Percentiles rank a stretch among this genome's conserved stretches.
Conservation (phyloP, 139 green algal species). For the Chlamydomonas incerta region DNA sequence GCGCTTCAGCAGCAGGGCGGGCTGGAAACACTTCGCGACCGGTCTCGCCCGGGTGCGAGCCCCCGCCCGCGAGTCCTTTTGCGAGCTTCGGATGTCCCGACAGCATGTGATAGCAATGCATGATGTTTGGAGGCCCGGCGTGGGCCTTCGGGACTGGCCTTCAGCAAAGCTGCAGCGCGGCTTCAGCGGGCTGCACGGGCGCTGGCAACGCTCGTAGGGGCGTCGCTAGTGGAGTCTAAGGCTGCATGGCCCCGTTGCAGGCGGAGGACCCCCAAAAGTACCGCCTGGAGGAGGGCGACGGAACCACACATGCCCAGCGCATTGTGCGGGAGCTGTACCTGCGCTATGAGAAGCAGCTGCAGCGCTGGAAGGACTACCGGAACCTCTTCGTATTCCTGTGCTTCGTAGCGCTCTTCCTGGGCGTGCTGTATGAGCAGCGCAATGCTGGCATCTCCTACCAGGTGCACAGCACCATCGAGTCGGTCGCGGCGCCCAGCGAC, state of each 20-base stretch:
- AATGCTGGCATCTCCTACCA: constrained; percentile 72
- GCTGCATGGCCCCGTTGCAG: not conserved
- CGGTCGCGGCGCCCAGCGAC: constrained; percentile 59
- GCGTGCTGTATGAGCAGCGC: constrained; percentile 79
- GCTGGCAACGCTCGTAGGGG: no score
- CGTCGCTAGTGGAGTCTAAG: no score
- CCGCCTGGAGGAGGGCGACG: constrained; percentile 49
- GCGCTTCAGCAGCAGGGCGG: constrained; percentile 9
- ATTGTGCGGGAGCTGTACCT: constrained; percentile 74
- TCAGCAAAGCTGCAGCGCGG: no score
- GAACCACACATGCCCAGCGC: constrained; percentile 56
- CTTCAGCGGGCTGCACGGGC: no score
- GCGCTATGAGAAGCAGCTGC: constrained; percentile 72
- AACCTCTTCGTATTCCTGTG: constrained; percentile 78
- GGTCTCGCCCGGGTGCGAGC: no score
- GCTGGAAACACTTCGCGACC: not conserved
- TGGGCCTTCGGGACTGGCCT: no score
- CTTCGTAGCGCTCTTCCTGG: constrained; percentile 78
- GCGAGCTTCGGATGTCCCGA: no score
- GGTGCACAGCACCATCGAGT: constrained; percentile 64
- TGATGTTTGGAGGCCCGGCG: no score
- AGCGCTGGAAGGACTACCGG: constrained; percentile 78
- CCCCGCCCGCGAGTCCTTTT: no score
- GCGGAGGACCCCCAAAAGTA: constrained; percentile 28
- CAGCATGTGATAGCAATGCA: no score